Evolutionary conservation across 257 asterid species (phyloP).

Genomic region (Solanum clarkiae): DNA sequence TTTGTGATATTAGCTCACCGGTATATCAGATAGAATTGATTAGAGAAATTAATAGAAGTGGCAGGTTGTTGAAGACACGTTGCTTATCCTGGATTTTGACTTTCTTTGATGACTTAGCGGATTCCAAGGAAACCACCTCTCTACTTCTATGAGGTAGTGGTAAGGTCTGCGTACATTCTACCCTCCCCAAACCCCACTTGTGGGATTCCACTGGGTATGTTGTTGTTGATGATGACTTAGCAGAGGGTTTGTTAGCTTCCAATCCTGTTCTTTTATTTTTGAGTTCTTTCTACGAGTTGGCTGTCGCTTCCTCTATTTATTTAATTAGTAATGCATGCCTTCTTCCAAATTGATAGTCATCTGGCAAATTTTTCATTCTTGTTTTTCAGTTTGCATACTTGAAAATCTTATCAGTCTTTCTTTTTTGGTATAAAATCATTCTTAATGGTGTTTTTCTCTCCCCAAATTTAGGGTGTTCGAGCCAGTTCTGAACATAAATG

Average conservation of each 20-base stretch:
- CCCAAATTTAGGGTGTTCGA: slow-evolving; percentile 37
- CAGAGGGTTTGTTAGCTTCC: neutral
- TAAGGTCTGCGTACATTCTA: no score
- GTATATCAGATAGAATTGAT: neutral
- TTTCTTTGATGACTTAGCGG: neutral
- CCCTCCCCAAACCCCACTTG: no score
- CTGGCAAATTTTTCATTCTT: neutral
- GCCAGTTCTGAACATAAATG: slow-evolving; percentile 34
- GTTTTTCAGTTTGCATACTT: neutral
- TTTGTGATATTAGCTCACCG: neutral
- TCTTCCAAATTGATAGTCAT: neutral
- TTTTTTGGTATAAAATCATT: neutral
- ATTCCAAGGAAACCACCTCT: neutral
- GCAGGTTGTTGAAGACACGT: neutral
- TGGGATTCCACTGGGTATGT: no score
- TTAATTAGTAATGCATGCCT: neutral
- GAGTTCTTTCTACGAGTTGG: neutral
- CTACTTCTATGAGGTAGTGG: no score
- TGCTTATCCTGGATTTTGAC: neutral
- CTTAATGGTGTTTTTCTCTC: neutral
- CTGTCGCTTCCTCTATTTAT: neutral
- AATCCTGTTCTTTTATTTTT: neutral
- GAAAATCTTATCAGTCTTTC: neutral
- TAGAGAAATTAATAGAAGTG: neutral
- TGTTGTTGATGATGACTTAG: neutral